phyloP scores from a whole-genome alignment of 768 basidiomycete species.

The Rhodotorula sphaerocarpa region DNA sequence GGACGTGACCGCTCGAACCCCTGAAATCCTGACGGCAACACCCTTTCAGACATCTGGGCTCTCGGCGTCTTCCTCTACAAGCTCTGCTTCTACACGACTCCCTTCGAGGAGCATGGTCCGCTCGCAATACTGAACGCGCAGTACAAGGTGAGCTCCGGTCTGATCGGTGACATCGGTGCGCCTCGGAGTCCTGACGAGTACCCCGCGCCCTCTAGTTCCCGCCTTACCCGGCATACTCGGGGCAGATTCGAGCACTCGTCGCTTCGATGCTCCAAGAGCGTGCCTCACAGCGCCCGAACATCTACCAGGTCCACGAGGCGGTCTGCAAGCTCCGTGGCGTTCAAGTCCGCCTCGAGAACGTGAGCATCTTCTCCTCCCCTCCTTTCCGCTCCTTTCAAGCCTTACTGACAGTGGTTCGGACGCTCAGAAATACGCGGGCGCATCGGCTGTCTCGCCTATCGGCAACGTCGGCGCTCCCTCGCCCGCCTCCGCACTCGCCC shows the following conservation, averaged over 20 bases:
- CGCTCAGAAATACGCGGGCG: slow-evolving; percentile 32
- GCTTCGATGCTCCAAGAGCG: slow-evolving; percentile 89
- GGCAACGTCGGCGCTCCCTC: not conserved
- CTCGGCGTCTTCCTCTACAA: slow-evolving; percentile 94
- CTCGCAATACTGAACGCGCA: slow-evolving; percentile 94
- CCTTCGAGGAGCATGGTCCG: slow-evolving; percentile 95
- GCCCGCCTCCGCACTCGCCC: not conserved
- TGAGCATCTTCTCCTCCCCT: not conserved
- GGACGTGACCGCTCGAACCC: no score
- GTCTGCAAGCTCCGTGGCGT: slow-evolving; percentile 84
- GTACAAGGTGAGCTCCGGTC: slow-evolving; percentile 61
- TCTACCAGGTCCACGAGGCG: slow-evolving; percentile 72
- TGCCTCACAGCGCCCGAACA: slow-evolving; percentile 71
- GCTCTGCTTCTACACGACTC: slow-evolving; percentile 97
- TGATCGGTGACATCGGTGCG: slow-evolving; percentile 64
- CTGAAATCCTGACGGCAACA: not conserved
- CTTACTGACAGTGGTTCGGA: no score
- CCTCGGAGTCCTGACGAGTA: no score
- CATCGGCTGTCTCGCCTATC: no score
- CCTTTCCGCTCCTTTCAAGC: not conserved
- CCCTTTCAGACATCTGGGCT: slow-evolving; percentile 74
- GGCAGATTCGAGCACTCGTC: slow-evolving; percentile 38
- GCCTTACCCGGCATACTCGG: slow-evolving; percentile 29
- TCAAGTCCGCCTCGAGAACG: slow-evolving; percentile 27
- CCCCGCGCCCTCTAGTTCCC: slow-evolving; percentile 10